These are phyloP conservation scores for Podospora pseudopauciseta DNA, from an alignment of 495 filamentous ascomycete genomes.

Conservation along the genomic window DNA sequence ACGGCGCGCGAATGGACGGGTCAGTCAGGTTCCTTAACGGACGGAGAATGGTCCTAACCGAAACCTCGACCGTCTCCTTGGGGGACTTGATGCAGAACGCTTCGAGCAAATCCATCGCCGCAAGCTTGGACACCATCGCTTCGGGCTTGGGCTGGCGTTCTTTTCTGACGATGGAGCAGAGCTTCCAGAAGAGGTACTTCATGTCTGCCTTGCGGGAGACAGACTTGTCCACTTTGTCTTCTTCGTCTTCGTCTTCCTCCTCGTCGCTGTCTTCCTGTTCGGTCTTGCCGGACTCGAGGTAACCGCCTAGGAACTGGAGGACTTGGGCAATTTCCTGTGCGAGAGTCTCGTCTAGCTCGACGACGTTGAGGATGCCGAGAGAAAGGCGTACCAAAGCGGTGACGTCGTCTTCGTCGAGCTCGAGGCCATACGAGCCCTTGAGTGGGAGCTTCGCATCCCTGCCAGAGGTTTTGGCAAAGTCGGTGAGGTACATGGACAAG, in stretches of 20 bases:
- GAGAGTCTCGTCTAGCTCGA: slow-evolving; percentile 60
- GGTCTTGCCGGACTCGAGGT: slow-evolving; percentile 25
- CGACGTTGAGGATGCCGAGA: slow-evolving; percentile 62
- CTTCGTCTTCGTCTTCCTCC: slow-evolving; percentile 39
- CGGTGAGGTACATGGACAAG: slow-evolving; percentile 70
- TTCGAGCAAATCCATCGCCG: slow-evolving; percentile 67
- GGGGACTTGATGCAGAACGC: slow-evolving; percentile 57
- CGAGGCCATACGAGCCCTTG: slow-evolving; percentile 65
- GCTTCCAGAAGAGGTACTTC: slow-evolving; percentile 67
- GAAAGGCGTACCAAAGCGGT: slow-evolving; percentile 60
- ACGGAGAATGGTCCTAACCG: slow-evolving; percentile 63
- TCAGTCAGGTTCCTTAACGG: slow-evolving; percentile 85
- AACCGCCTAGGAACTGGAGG: slow-evolving; percentile 62
- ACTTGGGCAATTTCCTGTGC: slow-evolving; percentile 72
- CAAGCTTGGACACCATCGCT: slow-evolving; percentile 67
- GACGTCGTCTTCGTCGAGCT: slow-evolving; percentile 62
- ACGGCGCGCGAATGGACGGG: slow-evolving; percentile 62
- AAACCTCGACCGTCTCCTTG: slow-evolving; percentile 52
- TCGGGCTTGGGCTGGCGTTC: slow-evolving; percentile 63
- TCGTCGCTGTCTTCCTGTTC: slow-evolving; percentile 34
- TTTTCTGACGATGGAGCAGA: slow-evolving; percentile 71
- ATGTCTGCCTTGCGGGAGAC: slow-evolving; percentile 46
- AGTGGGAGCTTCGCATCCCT: slow-evolving; percentile 56
- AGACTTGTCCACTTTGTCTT: slow-evolving; percentile 44
- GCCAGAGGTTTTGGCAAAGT: slow-evolving; percentile 64